Evolutionary conservation across 2,329 filamentous ascomycete genomes (phyloP), one percentile per base, ranked within the genome.

Genomic region (Corinectria fuckeliana): DNA sequence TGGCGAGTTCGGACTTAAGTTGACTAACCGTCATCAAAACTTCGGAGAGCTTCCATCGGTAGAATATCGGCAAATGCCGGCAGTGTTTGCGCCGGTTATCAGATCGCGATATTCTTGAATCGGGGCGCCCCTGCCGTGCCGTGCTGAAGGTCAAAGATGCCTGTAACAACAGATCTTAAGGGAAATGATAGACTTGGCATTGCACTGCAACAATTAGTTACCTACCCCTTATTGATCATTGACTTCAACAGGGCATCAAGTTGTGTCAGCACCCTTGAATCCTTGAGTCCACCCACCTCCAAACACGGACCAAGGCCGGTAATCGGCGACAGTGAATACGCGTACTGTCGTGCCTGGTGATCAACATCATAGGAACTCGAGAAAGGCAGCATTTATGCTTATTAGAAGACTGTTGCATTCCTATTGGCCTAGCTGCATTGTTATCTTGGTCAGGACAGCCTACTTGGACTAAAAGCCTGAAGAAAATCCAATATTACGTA

Each of bases 31-130:
- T 65, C 71, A 69, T 69, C 62, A 71, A 71, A 73, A 70, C 62
- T 70, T 68, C 63, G 55, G 57, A 64, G 69, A 71, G 68, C 67
- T 72, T 71, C 71, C 58, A 70, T 64, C 72, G 72, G 72, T 53
- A 67, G 60, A 73, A 67, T 60, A 21, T 65, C 70, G 69, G 72
- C 56, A 58, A 56, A 58, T 60, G 39, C 60, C 61, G 61, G 58
- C 45, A 62, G 57, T 34, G 52, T 38, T 20, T 39, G 38, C 23
- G n/a, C 26, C 26, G 28, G 25, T 64, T 67, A 63, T 70, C 62
- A 63, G 64, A 68, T 66, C 57, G 42, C 9, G 56, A 60, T 63
- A 66, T 66, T 51, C n/a, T 52, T 39, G 38, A 69, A 69, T 34
- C 58, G 62, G 42, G 58, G 56, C 59, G 64, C 58, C 47, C 42